These are phyloP conservation scores for Cystobasidium ongulense DNA, from an alignment of 768 basidiomycete species.

Conservation along the genomic window DNA sequence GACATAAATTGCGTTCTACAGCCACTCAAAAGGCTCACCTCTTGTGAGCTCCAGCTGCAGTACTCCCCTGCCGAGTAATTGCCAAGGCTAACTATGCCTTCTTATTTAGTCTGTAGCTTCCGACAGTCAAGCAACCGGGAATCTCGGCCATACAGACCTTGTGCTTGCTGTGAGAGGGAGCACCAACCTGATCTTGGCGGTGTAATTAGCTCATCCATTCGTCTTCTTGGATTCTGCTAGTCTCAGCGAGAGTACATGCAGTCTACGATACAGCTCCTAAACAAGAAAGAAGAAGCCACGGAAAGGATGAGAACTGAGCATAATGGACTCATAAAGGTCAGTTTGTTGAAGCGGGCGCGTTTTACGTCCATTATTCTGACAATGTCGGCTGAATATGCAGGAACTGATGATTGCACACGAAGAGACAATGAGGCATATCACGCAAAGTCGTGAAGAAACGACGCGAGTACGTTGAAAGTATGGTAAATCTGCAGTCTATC, in stretches of 20 bases:
- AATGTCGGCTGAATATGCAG: background rate
- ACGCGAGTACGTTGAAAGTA: background rate
- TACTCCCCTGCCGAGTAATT: too few species aligned
- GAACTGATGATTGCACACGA: conserved; percentile 3
- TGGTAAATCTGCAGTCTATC: background rate
- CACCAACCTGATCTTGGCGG: too few species aligned
- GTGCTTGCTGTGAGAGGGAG: background rate
- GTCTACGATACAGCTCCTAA: background rate
- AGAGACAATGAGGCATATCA: conserved; percentile 15
- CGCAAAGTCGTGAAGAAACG: conserved; percentile 14
- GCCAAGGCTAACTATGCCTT: background rate
- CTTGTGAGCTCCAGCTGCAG: background rate
- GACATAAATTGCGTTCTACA: too few species aligned
- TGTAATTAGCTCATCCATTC: too few species aligned
- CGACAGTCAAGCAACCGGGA: background rate
- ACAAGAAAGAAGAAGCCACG: conserved; percentile 21
- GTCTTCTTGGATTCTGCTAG: too few species aligned
- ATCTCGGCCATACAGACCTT: background rate
- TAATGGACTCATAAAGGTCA: conserved; percentile 9
- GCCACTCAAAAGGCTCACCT: background rate
- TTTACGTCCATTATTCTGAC: background rate
- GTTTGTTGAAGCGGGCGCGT: too few species aligned
- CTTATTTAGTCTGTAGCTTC: background rate
- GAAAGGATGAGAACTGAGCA: conserved; percentile 18
- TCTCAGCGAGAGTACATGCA: conserved; percentile 21